A percentile compares a stretch with the other conserved stretches of the same genome.
Evolutionary conservation across 2,329 filamentous ascomycete genomes (phyloP).

Genomic region (Calonectria pseudoreteaudii): DNA sequence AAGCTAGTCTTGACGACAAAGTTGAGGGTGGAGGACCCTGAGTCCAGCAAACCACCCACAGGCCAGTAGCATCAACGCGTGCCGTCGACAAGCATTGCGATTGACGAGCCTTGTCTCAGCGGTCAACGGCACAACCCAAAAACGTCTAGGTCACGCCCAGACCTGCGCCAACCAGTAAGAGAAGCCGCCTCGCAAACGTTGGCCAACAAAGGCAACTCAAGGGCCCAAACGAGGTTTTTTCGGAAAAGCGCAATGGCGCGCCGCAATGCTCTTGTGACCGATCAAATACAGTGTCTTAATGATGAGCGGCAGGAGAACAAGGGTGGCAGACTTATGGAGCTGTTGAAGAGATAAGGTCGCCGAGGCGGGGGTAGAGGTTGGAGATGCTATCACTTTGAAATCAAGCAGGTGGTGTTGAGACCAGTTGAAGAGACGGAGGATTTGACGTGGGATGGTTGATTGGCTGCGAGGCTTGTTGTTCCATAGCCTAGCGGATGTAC

Average conservation of each 20-base stretch:
- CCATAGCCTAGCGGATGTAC: background rate
- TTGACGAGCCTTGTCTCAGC: conserved; percentile 34
- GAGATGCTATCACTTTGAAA: background rate
- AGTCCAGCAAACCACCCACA: background rate
- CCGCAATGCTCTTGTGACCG: conserved; percentile 13
- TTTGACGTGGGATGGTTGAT: conserved; percentile 14
- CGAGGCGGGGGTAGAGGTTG: background rate
- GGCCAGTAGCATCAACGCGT: conserved; percentile 35
- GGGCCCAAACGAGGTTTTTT: conserved; percentile 1
- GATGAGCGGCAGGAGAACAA: background rate
- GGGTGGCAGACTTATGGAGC: background rate
- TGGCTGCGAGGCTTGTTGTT: conserved; percentile 1
- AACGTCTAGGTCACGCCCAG: conserved; percentile 2
- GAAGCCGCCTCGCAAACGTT: conserved; percentile 12
- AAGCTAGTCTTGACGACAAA: background rate
- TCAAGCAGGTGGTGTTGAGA: background rate
- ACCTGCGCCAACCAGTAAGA: conserved; percentile 16
- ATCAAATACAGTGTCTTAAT: background rate
- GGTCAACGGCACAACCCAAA: conserved; percentile 17
- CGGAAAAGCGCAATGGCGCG: background rate
- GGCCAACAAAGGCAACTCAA: conserved; percentile 6
- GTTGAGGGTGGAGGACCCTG: background rate
- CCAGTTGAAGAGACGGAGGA: background rate
- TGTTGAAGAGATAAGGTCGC: background rate
- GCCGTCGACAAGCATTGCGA: conserved; percentile 28